These are phyloP conservation scores for Diutina mesorugosa DNA, from an alignment of 1,139 yeast species.

Conservation along the genomic window DNA sequence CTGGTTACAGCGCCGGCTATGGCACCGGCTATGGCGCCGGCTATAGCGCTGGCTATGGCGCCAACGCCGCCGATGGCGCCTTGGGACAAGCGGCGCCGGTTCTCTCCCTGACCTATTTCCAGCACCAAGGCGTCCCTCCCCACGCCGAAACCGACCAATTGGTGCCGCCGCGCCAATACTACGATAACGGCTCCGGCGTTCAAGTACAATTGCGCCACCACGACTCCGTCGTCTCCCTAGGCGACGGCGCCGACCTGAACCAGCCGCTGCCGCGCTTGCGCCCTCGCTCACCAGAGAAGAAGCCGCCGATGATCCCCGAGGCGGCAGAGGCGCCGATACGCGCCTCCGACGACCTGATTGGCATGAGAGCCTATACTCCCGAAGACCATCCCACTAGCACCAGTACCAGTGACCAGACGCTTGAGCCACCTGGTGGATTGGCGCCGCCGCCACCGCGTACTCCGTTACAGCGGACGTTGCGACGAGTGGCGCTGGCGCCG, in stretches of 20 bases:
- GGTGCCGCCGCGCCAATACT: slow-evolving; percentile 4
- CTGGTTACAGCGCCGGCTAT: neutral
- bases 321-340: neutral
- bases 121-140: slow-evolving; percentile 44
- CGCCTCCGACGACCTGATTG: neutral
- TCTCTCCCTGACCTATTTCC: slow-evolving; percentile 22
- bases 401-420: neutral
- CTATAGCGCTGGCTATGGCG: slow-evolving; percentile 12
- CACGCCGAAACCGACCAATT: slow-evolving; percentile 11
- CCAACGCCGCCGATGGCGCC: slow-evolving; percentile 30
- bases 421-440: neutral
- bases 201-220: slow-evolving; percentile 29
- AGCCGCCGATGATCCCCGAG: neutral
- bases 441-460: slow-evolving; percentile 4
- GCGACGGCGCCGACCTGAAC: slow-evolving; percentile 4
- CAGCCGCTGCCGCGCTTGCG: slow-evolving; percentile 4
- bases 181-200: slow-evolving; percentile 3
- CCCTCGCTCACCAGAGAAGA: slow-evolving; percentile 8
- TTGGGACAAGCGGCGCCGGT: slow-evolving; percentile 5
- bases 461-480: slow-evolving; percentile 37
- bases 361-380: neutral
- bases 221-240: slow-evolving; percentile 18
- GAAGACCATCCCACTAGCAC: neutral
- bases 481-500: slow-evolving; percentile 80
- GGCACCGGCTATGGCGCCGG: neutral